A percentile compares a stretch with the other conserved stretches of the same genome.
Evolutionary conservation across 2,329 filamentous ascomycete species (phyloP).

Genomic region (Cryphonectria naterciae): DNA sequence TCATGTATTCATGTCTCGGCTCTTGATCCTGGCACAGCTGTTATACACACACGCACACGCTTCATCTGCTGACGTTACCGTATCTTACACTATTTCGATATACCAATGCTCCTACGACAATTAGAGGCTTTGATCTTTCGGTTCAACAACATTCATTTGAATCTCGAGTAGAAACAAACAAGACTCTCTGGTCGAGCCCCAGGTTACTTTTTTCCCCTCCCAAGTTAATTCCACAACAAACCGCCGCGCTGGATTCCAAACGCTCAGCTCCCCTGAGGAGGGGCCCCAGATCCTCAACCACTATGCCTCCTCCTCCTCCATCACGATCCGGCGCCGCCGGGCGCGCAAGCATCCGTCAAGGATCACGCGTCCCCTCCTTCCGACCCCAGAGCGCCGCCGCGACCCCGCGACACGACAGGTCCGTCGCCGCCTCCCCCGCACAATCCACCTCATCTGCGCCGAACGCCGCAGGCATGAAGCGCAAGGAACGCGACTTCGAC

Average conservation of each 20-base stretch:
- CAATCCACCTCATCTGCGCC: constrained; percentile 67
- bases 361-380: constrained; percentile 33
- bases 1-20: background rate
- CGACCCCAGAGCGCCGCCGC: constrained; percentile 31
- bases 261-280: constrained; percentile 37
- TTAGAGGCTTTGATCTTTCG: background rate
- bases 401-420: constrained; percentile 43
- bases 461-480: constrained; percentile 67
- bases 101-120: background rate
- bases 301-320: constrained; percentile 32
- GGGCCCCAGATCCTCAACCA: constrained; percentile 35
- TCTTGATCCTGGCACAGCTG: constrained; percentile 8
- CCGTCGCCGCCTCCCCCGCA: constrained; percentile 68
- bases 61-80: background rate
- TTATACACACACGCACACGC: background rate
- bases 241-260: constrained; percentile 27
- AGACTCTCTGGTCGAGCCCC: background rate
- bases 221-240: background rate
- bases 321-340: constrained; percentile 31
- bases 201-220: no score
- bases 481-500: constrained; percentile 86
- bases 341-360: constrained; percentile 37
- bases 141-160: background rate
- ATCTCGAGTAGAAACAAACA: background rate
- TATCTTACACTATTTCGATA: background rate